Evolutionary conservation across 2,329 filamentous ascomycete genomes (phyloP).

Genomic region (Chaetomium globosum): DNA sequence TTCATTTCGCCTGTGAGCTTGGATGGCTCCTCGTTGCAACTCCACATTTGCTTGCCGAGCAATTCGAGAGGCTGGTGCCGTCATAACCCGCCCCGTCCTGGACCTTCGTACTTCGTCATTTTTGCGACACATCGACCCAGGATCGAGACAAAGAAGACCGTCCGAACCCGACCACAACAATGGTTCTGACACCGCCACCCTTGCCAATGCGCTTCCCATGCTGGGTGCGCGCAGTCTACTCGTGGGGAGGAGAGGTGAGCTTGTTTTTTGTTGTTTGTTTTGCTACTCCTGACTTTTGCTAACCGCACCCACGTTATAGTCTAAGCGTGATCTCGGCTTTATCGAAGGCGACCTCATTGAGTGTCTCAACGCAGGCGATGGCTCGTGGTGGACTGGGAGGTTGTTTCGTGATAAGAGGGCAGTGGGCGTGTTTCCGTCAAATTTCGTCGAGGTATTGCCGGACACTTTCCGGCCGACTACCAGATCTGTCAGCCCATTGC

Average conservation of each 20-base stretch:
- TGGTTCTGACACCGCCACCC: slow-evolving; percentile 59
- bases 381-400: slow-evolving; percentile 97
- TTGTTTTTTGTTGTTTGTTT: slow-evolving; percentile 25
- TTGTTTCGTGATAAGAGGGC: slow-evolving; percentile 86
- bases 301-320: slow-evolving; percentile 50
- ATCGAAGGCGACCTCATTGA: slow-evolving; percentile 98
- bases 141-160: slow-evolving; percentile 9
- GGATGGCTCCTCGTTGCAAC: slow-evolving; percentile 26
- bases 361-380: slow-evolving; percentile 95
- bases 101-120: background rate
- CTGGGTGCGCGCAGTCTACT: slow-evolving; percentile 89
- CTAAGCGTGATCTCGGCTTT: slow-evolving; percentile 92
- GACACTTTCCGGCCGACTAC: slow-evolving; percentile 79
- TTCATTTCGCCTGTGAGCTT: slow-evolving; percentile 17
- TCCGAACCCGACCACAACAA: slow-evolving; percentile 37
- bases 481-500: slow-evolving; percentile 63
- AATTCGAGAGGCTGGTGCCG: slow-evolving; percentile 27
- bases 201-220: slow-evolving; percentile 82
- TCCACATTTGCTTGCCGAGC: slow-evolving; percentile 27
- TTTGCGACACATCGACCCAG: slow-evolving; percentile 10
- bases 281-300: slow-evolving; percentile 27
- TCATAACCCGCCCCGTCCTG: slow-evolving; percentile 16
- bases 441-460: slow-evolving; percentile 90
- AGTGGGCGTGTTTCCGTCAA: slow-evolving; percentile 92
- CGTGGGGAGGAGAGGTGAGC: slow-evolving; percentile 83